Evolutionary conservation across 208 protist genomes (phyloP).

Genomic region (Acanthamoeba culbertsoni): DNA sequence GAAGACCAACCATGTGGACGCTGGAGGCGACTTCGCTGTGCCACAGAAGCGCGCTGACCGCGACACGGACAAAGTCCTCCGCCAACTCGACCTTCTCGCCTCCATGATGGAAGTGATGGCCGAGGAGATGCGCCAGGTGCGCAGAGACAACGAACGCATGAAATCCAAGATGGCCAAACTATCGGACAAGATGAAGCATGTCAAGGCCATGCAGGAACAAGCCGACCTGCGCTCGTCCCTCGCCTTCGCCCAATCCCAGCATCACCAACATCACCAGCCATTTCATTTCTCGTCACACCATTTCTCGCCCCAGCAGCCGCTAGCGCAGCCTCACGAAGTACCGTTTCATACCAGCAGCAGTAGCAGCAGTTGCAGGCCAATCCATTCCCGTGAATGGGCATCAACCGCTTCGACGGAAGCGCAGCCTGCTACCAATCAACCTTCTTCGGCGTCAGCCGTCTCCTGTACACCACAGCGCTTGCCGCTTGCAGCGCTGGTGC

Average conservation of each 20-base stretch:
- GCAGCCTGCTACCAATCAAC: too few relatives aligned
- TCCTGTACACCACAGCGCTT: too few relatives aligned
- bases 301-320: neutral
- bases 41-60: neutral
- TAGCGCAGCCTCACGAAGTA: neutral
- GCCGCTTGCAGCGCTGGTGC: neutral
- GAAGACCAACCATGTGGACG: too few relatives aligned
- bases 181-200: neutral
- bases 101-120: conserved; percentile 24
- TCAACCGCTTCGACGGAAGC: neutral
- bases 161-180: neutral
- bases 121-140: neutral
- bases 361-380: neutral
- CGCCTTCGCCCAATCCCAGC: neutral
- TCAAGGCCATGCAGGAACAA: neutral
- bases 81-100: neutral
- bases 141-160: neutral
- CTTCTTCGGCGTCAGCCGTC: too few relatives aligned
- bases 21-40: neutral
- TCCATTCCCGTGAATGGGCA: too few relatives aligned
- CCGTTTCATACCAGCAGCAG: neutral
- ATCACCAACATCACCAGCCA: neutral
- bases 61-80: neutral
- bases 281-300: neutral
- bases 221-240: conserved; percentile 5